Evolutionary conservation across 345 rosid genomes (phyloP).

Genomic region (Dipteronia dyeriana): DNA sequence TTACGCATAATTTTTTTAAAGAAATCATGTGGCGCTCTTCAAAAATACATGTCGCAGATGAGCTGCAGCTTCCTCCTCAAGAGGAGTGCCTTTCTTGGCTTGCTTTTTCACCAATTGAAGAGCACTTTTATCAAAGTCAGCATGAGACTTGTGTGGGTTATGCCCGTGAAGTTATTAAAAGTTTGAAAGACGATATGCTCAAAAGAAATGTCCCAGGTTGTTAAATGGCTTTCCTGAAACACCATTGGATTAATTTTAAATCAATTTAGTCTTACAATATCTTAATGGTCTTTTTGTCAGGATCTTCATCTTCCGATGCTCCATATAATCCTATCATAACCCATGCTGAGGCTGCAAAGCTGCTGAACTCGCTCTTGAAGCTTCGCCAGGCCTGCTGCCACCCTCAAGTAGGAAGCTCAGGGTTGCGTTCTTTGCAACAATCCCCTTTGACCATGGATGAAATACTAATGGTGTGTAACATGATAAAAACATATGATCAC

Average conservation of each 20-base stretch:
- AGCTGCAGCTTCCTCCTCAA: slow-evolving; percentile 87
- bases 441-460: slow-evolving; percentile 98
- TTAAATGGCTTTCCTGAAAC: slow-evolving; percentile 18
- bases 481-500: slow-evolving; percentile 5
- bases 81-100: slow-evolving; percentile 91
- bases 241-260: slow-evolving; percentile 27
- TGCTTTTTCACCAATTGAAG: slow-evolving; percentile 86
- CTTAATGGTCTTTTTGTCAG: slow-evolving; percentile 34
- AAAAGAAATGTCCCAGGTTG: slow-evolving; percentile 68
- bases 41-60: slow-evolving; percentile 84
- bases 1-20: slow-evolving; percentile 73
- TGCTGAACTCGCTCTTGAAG: slow-evolving; percentile 86
- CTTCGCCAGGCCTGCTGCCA: slow-evolving; percentile 99
- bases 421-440: slow-evolving; percentile 88
- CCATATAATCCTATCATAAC: slow-evolving; percentile 58
- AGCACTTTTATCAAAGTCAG: slow-evolving; percentile 92
- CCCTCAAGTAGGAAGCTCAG: slow-evolving; percentile 98
- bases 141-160: slow-evolving; percentile 93
- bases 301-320: slow-evolving; percentile 42
- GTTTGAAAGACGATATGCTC: slow-evolving; percentile 75
- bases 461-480: slow-evolving; percentile 63
- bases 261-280: slow-evolving; percentile 1
- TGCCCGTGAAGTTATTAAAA: slow-evolving; percentile 84
- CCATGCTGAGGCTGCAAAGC: slow-evolving; percentile 81
- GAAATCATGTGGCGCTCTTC: slow-evolving; percentile 98